Base-by-base conservation (phyloP, 164 flowering plant species). In the Warburgia ugandensis region DNA sequence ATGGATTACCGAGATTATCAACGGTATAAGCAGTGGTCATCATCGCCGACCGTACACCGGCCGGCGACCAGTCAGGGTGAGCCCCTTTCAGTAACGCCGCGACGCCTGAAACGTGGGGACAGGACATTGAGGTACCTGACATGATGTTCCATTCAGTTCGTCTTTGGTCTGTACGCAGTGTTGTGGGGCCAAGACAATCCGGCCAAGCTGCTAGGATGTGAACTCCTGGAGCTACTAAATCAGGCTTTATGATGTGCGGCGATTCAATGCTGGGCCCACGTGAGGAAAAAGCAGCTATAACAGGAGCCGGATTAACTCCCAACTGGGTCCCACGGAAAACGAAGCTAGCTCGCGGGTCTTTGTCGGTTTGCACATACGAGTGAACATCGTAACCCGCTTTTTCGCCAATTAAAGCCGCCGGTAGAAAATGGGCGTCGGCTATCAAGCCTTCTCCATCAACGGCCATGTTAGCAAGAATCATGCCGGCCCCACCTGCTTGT, bases 71-170 rank as follows among this genome's bases (percentile, higher is more conserved):
- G 20, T 74, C 77, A 2, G 71, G 77, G 47, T 79, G 81, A 4
- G 71, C 77, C 21, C 76, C 78, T 42, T 72, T 81, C 0, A 81
- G 47, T 21, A 84, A 48, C 0, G 83, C 83, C 0, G 80, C 74
- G 8, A 70, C 5, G 10, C 77, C 77, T 8, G 62, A 51, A 6
- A 40, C 43, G 32, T 69, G 79, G 74, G 84, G 82, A 59, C 83
- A 78, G 0, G 92, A 48, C 87, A 80, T 78, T 0, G 87, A 83
- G 0, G 92, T 83, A 0, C 91, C 91, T 0, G 86, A 80, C 5
- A 66, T 3, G 21, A 80, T 77, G 53, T 80, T 83, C 51, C 77
- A 80, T 35, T 60, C 74, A 1, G 73, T 55, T 1, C 67, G 55
- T 21, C 84, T 60, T 1, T 35, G 26, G 30, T 83, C 84, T 0